phyloP scores from a whole-genome alignment of 345 rosid species.

The Mercurialis annua region DNA sequence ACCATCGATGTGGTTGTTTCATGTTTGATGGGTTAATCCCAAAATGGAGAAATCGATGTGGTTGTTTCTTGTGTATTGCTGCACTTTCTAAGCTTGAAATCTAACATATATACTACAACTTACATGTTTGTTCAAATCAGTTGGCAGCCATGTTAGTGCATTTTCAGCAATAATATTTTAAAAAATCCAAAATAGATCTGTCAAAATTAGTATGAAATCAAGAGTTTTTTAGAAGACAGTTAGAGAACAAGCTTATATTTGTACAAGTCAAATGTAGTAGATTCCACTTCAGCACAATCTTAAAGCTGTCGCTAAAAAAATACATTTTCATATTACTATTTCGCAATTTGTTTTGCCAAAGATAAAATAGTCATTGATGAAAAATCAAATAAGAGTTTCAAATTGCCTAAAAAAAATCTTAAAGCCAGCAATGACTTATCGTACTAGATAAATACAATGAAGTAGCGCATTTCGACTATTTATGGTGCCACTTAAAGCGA shows the following conservation, averaged over 20 bases:
- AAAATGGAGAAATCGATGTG: too few species aligned
- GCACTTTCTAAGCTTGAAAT: background rate
- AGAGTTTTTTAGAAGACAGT: background rate
- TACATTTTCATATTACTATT: background rate
- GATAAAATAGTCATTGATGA: background rate
- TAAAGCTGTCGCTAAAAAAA: background rate
- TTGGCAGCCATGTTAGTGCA: slow-evolving; percentile 4
- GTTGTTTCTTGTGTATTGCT: background rate
- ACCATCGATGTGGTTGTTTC: too few species aligned
- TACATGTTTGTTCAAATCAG: background rate
- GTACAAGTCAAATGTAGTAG: background rate
- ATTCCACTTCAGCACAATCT: background rate
- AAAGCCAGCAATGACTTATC: background rate
- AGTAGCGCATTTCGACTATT: too few species aligned
- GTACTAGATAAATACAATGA: too few species aligned
- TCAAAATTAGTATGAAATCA: background rate
- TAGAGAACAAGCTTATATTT: background rate
- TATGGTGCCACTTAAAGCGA: too few species aligned
- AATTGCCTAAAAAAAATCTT: background rate
- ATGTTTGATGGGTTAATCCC: too few species aligned
- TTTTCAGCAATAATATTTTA: background rate
- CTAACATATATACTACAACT: too few species aligned
- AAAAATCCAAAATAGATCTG: background rate
- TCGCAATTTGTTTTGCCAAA: background rate
- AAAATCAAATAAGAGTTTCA: background rate